These are phyloP conservation scores for Fusarium liriodendri DNA, from an alignment of 2,329 filamentous ascomycete genomes.

Conservation along the genomic window DNA sequence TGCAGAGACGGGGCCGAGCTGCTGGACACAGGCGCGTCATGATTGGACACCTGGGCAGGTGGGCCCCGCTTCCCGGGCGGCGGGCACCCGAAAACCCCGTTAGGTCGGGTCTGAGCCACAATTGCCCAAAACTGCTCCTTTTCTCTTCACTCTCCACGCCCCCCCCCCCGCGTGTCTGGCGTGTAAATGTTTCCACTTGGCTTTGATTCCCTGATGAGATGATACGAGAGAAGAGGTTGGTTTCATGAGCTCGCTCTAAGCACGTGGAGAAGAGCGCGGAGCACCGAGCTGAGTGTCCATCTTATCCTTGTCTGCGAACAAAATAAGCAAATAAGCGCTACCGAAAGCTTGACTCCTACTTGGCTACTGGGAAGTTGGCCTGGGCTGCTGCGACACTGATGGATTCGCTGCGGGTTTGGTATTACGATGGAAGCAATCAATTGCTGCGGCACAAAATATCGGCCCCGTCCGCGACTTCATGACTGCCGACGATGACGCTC, in stretches of 20 bases:
- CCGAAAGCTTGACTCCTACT: constrained; percentile 4
- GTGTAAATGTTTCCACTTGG: constrained; percentile 4
- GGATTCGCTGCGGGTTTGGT: neutral
- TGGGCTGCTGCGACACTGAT: neutral
- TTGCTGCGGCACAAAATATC: neutral
- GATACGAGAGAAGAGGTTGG: constrained; percentile 2
- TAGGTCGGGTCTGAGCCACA: constrained; percentile 41
- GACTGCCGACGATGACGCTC: neutral
- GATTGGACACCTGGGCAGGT: constrained; percentile 16
- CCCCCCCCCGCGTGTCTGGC: neutral
- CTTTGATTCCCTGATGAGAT: neutral
- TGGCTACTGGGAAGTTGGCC: neutral
- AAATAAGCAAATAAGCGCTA: constrained; percentile 24
- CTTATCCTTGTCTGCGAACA: neutral
- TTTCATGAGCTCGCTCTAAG: constrained; percentile 4
- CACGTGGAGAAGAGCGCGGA: neutral
- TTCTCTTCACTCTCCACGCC: neutral
- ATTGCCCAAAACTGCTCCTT: constrained; percentile 11
- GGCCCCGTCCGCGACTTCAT: neutral
- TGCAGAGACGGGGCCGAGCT: neutral
- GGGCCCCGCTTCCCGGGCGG: constrained; percentile 35
- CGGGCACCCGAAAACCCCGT: constrained; percentile 25
- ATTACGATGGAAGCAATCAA: neutral
- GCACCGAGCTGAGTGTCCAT: neutral
- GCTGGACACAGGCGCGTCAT: constrained; percentile 2